Base-by-base conservation (phyloP, 192 early-diverging fungal genomes). In the Entophlyctis luteolus region DNA sequence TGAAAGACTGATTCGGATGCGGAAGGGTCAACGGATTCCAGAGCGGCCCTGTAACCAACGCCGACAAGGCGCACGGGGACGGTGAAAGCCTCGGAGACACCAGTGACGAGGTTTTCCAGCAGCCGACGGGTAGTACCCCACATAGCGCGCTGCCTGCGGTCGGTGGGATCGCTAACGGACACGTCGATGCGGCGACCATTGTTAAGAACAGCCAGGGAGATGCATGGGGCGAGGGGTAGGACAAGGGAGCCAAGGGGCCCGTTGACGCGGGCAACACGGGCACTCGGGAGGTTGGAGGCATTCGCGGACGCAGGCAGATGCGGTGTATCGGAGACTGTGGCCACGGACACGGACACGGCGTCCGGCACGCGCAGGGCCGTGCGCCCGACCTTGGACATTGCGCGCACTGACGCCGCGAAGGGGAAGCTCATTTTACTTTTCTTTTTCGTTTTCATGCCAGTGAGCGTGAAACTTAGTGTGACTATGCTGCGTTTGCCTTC, bases 121-220 rank as follows among this genome's bases (percentile, higher is more conserved):
- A 93, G 75, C n/a, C 91, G 88, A 29, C 93, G 83, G 3, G 94
- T 93, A 2, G 96, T 99, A 47, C 96, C 96, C 96, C 96, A 99
- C 92, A 98, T 95, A 55, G 86, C 77, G 58, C 84, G 70, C 75
- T 99, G 94, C 47, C 86, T 80, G 68, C 88, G 87, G 58, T 84
- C 71, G n/a, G 65, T 58, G 12, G 80, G 72, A 65, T 93, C 81
- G 10, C 70, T 50, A 2, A 97, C 55, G n/a, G 55, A 32, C 73
- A 71, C 33, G 84, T n/a, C 37, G 12, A 36, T 20, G 48, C 45
- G 73, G 42, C 57, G 59, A 33, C 73, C 38, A 38, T 36, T 42
- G 29, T 62, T 48, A 38, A 52, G 47, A 18, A 72, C 68, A 10
- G 62, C 59, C 18, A 92, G 42, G 23, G 75, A 58, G 31, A 96